Conservation (phyloP, 306 rosid genomes). For the Hippophae tibetana region DNA sequence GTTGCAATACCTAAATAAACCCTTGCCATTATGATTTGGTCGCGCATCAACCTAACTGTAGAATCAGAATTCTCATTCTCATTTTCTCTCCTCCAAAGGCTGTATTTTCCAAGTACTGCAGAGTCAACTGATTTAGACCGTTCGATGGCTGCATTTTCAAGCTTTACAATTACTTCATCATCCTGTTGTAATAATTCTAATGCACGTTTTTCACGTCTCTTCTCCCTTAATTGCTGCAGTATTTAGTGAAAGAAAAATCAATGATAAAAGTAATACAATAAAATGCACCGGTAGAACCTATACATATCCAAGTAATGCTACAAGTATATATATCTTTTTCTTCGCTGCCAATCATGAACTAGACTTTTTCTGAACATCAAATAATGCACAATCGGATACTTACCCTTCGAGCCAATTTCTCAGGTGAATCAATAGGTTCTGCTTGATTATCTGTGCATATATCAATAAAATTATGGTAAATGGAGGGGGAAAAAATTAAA, state of each 20-base stretch:
- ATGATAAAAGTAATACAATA: slow-evolving; percentile 1
- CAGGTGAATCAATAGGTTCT: slow-evolving; percentile 31
- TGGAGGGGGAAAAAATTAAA: not conserved
- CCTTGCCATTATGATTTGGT: slow-evolving; percentile 88
- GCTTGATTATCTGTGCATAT: slow-evolving; percentile 40
- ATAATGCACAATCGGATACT: slow-evolving; percentile 16
- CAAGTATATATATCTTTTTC: too few relatives aligned
- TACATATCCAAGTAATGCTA: not conserved
- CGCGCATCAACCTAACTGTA: slow-evolving; percentile 75
- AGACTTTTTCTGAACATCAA: slow-evolving; percentile 6
- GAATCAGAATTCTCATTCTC: slow-evolving; percentile 69
- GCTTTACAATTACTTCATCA: slow-evolving; percentile 48
- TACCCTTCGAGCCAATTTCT: slow-evolving; percentile 62
- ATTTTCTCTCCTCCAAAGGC: slow-evolving; percentile 82
- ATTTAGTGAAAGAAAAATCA: slow-evolving; percentile 11
- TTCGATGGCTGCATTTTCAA: slow-evolving; percentile 83
- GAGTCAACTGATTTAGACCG: slow-evolving; percentile 77
- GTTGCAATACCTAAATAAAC: slow-evolving; percentile 74
- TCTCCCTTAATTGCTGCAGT: slow-evolving; percentile 69
- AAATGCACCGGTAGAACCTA: slow-evolving; percentile 3
- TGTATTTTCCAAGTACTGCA: slow-evolving; percentile 77
- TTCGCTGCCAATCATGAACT: not conserved
- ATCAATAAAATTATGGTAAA: slow-evolving; percentile 10
- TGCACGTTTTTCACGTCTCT: slow-evolving; percentile 62
- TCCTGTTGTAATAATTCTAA: slow-evolving; percentile 56